Conservation (phyloP, 257 asterid species). For the Solanum neorickii region DNA sequence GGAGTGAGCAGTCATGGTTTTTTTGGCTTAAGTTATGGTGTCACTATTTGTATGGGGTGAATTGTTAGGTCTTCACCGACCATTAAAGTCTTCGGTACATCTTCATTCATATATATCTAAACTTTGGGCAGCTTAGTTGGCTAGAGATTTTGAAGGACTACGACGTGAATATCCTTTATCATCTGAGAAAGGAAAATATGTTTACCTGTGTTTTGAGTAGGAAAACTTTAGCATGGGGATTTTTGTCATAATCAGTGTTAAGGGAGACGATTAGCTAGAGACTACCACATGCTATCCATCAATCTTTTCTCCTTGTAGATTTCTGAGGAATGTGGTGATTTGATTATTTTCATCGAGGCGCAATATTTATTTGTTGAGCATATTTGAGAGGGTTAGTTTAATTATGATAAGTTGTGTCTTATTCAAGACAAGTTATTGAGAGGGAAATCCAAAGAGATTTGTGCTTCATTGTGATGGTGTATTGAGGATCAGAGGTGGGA, state of each 20-base stretch:
- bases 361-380: too few species aligned
- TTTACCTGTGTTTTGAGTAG: background rate
- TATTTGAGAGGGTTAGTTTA: background rate
- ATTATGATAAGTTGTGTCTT: too few species aligned
- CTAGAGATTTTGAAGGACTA: background rate
- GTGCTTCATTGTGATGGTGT: background rate
- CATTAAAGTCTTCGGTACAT: background rate
- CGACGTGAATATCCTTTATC: background rate
- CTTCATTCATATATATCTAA: background rate
- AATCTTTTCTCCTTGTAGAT: too few species aligned
- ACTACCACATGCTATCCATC: too few species aligned
- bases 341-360: too few species aligned
- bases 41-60: background rate
- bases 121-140: background rate
- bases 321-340: too few species aligned
- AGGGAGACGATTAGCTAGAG: too few species aligned
- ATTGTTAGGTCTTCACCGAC: too few species aligned
- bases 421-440: too few species aligned
- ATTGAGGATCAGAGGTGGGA: background rate
- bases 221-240: too few species aligned
- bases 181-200: background rate
- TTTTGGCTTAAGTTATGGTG: background rate
- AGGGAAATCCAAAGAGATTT: background rate
- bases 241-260: too few species aligned
- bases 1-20: background rate